Percentiles rank a stretch among this genome's conserved stretches.
Conservation (phyloP, 129 eudicot genomes). For the Flaveria bidentis region DNA sequence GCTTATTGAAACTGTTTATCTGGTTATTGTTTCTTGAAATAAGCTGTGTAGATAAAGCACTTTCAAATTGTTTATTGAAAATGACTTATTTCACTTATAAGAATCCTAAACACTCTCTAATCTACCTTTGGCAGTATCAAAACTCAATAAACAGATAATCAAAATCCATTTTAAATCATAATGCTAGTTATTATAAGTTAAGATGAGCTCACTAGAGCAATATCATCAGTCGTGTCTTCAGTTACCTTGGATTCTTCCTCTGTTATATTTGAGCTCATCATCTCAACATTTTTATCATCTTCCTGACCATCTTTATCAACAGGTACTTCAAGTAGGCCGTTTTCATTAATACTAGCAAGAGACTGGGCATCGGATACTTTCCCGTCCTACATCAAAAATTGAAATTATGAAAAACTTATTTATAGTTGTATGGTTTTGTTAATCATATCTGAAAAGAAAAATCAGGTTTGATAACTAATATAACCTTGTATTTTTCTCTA, state of each 20-base stretch:
- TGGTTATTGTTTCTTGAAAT: background rate
- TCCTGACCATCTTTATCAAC: background rate
- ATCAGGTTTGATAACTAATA: background rate
- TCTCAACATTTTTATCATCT: conserved; percentile 3
- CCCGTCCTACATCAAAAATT: conserved; percentile 21
- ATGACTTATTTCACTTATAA: background rate
- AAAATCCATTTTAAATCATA: background rate
- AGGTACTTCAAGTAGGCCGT: conserved; percentile 1
- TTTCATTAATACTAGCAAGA: conserved; percentile 14
- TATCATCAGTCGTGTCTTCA: background rate
- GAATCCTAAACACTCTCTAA: background rate
- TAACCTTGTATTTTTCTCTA: background rate
- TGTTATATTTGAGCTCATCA: background rate
- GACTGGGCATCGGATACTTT: background rate
- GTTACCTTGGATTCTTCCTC: conserved; percentile 16
- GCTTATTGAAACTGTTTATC: background rate
- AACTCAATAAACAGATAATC: background rate
- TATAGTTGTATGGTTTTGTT: no score
- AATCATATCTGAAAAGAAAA: no score
- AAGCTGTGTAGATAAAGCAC: background rate
- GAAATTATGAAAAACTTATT: background rate
- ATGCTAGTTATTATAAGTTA: background rate
- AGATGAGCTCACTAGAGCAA: conserved; percentile 3
- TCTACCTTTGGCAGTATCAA: background rate
- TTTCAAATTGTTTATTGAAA: background rate